Conservation (phyloP, 2,329 filamentous ascomycete genomes). For the Dryadomyces sulphureus region DNA sequence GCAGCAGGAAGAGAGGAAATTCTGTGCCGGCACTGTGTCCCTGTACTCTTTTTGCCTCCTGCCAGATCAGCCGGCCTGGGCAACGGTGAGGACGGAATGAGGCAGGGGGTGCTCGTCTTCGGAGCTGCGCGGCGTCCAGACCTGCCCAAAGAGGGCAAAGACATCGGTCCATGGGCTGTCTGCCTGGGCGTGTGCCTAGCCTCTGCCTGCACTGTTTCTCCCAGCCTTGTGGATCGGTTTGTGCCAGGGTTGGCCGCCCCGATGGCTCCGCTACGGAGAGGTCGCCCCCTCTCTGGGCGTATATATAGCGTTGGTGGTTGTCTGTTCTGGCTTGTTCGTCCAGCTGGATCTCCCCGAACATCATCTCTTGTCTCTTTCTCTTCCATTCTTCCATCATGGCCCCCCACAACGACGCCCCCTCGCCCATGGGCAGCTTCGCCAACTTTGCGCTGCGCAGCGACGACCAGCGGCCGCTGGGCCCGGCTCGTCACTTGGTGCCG, state of each 20-base stretch:
- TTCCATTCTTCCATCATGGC: constrained; percentile 19
- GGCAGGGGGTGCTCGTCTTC: too few relatives aligned
- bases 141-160: background rate
- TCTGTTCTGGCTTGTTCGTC: too few relatives aligned
- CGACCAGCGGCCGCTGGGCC: background rate
- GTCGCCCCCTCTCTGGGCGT: background rate
- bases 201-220: background rate
- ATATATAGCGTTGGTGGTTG: too few relatives aligned
- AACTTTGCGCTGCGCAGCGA: constrained; percentile 17
- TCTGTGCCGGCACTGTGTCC: too few relatives aligned
- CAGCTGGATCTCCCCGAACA: background rate
- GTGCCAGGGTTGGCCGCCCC: background rate
- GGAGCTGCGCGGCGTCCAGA: background rate
- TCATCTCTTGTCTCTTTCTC: background rate
- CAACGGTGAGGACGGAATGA: too few relatives aligned
- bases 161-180: background rate
- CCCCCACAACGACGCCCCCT: constrained; percentile 31
- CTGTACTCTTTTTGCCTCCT: too few relatives aligned
- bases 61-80: too few relatives aligned
- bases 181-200: background rate
- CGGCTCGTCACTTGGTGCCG: constrained; percentile 17
- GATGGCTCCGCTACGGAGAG: too few relatives aligned
- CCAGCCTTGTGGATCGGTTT: background rate
- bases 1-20: too few relatives aligned
- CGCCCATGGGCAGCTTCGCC: constrained; percentile 29